Percentiles rank a stretch among this genome's conserved stretches.
phyloP scores from a whole-genome alignment of 345 rosid genomes.

The Turnera subulata region DNA sequence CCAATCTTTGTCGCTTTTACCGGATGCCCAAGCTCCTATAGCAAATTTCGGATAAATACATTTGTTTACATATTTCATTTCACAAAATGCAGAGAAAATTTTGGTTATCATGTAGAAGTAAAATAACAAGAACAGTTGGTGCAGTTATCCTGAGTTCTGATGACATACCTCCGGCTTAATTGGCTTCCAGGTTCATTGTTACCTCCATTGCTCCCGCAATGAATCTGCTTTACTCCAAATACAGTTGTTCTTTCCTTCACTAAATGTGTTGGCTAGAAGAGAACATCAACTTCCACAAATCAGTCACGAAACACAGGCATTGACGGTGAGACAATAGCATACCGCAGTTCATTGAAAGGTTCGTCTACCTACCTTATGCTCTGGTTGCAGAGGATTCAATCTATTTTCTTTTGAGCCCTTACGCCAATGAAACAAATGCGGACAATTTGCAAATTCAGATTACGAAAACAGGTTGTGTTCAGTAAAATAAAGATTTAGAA shows the following conservation, averaged over 20 bases:
- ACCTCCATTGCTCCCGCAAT: slow-evolving; percentile 27
- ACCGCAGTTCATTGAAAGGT: not conserved
- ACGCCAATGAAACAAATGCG: slow-evolving; percentile 32
- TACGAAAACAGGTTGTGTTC: not conserved
- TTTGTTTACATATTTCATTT: too few species aligned
- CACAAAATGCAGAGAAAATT: not conserved
- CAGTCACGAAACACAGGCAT: not conserved
- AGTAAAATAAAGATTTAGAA: not conserved
- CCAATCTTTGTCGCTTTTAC: slow-evolving; percentile 27
- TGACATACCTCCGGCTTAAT: slow-evolving; percentile 39
- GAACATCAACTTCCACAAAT: not conserved
- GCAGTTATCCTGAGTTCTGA: not conserved
- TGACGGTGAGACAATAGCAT: not conserved
- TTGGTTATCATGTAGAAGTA: not conserved
- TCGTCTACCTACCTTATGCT: slow-evolving; percentile 48
- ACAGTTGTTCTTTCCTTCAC: slow-evolving; percentile 32
- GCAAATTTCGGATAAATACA: slow-evolving; percentile 7
- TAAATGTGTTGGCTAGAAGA: slow-evolving; percentile 29
- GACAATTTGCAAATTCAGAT: slow-evolving; percentile 5
- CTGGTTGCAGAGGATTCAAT: slow-evolving; percentile 49
- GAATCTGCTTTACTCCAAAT: slow-evolving; percentile 37
- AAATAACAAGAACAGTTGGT: not conserved
- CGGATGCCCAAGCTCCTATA: slow-evolving; percentile 60
- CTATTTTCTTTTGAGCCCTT: slow-evolving; percentile 95
- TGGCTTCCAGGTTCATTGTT: slow-evolving; percentile 37